A percentile compares a stretch with the other conserved stretches of the same genome.
Evolutionary conservation across 345 rosid genomes (phyloP).

Genomic region (Anastatica hierochuntica): DNA sequence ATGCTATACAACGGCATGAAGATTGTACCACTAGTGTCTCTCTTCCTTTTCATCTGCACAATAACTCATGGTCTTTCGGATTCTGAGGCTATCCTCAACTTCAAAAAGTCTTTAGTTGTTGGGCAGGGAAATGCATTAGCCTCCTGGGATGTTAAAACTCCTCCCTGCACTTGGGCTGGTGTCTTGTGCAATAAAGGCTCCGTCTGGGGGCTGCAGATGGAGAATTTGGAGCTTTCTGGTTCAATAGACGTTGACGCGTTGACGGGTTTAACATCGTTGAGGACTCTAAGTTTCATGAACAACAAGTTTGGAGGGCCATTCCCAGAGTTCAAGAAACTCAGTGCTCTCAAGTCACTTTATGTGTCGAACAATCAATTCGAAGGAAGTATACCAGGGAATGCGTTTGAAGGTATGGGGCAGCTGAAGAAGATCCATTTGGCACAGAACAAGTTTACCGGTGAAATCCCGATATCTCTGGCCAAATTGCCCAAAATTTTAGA

Average conservation of each 20-base stretch:
- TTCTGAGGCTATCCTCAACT: slow-evolving; percentile 43
- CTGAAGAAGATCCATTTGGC: slow-evolving; percentile 55
- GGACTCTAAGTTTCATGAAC: slow-evolving; percentile 55
- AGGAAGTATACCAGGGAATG: slow-evolving; percentile 47
- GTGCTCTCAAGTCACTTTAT: slow-evolving; percentile 40
- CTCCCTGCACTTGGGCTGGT: slow-evolving; percentile 69
- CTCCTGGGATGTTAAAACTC: slow-evolving; percentile 30
- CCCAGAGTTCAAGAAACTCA: slow-evolving; percentile 45
- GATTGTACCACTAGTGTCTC: slow-evolving; percentile 10
- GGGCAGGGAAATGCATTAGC: slow-evolving; percentile 24
- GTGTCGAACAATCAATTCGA: slow-evolving; percentile 54
- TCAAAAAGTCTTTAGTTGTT: slow-evolving; percentile 40
- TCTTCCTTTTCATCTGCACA: slow-evolving; percentile 15
- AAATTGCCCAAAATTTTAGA: slow-evolving; percentile 43
- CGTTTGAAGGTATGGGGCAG: slow-evolving; percentile 48
- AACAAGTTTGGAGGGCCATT: slow-evolving; percentile 51
- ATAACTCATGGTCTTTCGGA: slow-evolving; percentile 31
- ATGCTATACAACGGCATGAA: slow-evolving; percentile 10
- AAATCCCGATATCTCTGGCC: slow-evolving; percentile 51
- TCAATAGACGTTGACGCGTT: slow-evolving; percentile 37
- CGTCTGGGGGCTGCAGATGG: slow-evolving; percentile 61
- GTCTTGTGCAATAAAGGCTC: slow-evolving; percentile 38
- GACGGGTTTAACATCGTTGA: slow-evolving; percentile 30
- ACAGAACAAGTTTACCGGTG: slow-evolving; percentile 47
- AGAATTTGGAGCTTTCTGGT: slow-evolving; percentile 56